phyloP scores from a whole-genome alignment of 129 eudicot species.

The Flaveria bidentis region DNA sequence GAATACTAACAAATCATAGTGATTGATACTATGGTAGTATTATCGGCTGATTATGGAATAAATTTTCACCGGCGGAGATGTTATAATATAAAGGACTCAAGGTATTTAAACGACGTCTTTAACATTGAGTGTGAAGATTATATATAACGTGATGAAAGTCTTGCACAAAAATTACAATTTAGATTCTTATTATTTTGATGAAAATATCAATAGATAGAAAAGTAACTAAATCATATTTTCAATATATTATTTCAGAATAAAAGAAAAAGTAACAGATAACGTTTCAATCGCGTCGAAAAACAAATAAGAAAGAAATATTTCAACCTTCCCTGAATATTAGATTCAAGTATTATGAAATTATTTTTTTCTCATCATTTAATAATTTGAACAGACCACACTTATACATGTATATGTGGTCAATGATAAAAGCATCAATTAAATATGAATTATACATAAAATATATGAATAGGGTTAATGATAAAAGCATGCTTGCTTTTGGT shows the following conservation, averaged over 20 bases:
- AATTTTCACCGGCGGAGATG: background rate
- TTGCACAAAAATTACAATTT: background rate
- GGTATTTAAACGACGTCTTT: background rate
- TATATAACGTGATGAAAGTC: background rate
- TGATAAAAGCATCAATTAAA: background rate
- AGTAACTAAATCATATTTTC: no score
- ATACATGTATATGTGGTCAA: background rate
- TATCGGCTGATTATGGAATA: no score
- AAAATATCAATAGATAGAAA: background rate
- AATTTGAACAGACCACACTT: no score
- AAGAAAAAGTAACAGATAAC: no score
- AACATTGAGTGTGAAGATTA: background rate
- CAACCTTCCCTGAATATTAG: no score
- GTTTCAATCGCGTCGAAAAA: no score
- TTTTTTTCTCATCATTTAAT: no score
- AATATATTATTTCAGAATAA: no score
- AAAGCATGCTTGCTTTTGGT: constrained; percentile 57
- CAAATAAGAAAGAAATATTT: no score
- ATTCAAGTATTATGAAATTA: no score
- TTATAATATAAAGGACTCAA: background rate
- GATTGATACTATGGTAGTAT: no score
- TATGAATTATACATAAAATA: background rate
- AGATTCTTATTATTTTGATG: background rate
- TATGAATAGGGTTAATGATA: constrained; percentile 24
- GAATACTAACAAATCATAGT: no score